Evolutionary conservation across 257 asterid species (phyloP), one percentile per base, ranked within the genome.

Genomic region (Gentiana macrophylla): DNA sequence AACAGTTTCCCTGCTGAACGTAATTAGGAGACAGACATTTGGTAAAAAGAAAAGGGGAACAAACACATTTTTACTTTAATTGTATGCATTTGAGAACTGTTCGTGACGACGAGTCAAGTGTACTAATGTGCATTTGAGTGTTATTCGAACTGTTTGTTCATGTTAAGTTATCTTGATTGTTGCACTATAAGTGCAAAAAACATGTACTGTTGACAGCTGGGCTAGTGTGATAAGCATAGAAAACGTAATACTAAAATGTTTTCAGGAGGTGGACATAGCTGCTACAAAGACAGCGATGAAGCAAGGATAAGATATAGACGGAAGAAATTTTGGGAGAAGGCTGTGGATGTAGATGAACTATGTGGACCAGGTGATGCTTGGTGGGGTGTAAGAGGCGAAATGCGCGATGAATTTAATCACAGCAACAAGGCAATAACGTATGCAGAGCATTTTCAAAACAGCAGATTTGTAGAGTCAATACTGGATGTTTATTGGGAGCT

Each of bases 221-320:
- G 46, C 46, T 41, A 0, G 9, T 41, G 6, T 41, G 46, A 41
- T 5, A 41, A 5, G 46, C 46, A 5, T 4, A 41, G 46, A 4
- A 41, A 12, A 54, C 2, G 49, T 15, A 38, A 51, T 56, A 11
- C 32, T 50, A 32, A 35, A 37, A 13, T 12, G 55, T 53, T 49
- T 33, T 49, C 79, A 90, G 98, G 96, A 55, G 98, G 98, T 12
- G 98, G 98, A 38, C 98, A 91, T 63, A 91, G 95, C 82, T 92
- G 98, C 83, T 85, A 76, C 67, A 71, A 72, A 72, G 98, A 88
- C 38, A 69, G 98, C 12, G 98, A 92, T 57, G 98, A 92, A 81
- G 95, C 94, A 32, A 77, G 97, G 74, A 68, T 83, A 60, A 78
- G 98, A 74, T 59, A 32, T 44, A 74, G 86, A 64, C 78, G 95